These are phyloP conservation scores for Mangifera indica DNA, from an alignment of 345 rosid species.

Conservation along the genomic window DNA sequence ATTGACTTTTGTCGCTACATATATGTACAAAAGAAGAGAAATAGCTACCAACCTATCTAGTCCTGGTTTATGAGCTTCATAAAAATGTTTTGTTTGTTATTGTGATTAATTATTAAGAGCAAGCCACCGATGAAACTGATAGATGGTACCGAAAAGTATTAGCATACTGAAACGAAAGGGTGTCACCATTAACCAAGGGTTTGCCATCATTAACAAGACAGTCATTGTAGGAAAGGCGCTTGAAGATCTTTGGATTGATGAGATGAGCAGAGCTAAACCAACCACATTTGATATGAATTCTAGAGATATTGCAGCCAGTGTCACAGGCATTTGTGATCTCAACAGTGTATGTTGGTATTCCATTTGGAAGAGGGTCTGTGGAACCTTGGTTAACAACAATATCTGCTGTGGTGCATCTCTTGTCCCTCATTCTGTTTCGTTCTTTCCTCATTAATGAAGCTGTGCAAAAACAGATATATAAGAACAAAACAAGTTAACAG, in stretches of 20 bases:
- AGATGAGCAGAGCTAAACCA: conserved; percentile 87
- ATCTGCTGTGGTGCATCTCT: conserved; percentile 56
- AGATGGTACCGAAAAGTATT: conserved; percentile 74
- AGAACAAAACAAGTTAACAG: background rate
- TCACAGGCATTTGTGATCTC: conserved; percentile 67
- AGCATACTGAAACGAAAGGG: conserved; percentile 70
- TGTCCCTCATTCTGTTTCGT: conserved; percentile 56
- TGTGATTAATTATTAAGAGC: conserved; percentile 31
- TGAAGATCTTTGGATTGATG: conserved; percentile 76
- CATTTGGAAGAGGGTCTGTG: conserved; percentile 61
- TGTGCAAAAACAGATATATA: conserved; percentile 6
- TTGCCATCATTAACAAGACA: conserved; percentile 84
- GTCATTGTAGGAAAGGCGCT: conserved; percentile 74
- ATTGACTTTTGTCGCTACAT: too few relatives aligned
- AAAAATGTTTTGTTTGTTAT: background rate
- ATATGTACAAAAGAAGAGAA: too few relatives aligned
- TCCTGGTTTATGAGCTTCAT: conserved; percentile 13
- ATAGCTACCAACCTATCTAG: conserved; percentile 2
- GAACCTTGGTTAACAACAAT: conserved; percentile 71
- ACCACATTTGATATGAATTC: conserved; percentile 73
- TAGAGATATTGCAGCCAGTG: conserved; percentile 65
- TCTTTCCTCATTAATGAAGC: conserved; percentile 29
- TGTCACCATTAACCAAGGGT: conserved; percentile 58
- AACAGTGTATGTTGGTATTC: conserved; percentile 78
- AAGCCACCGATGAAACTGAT: conserved; percentile 59